Conservation (phyloP, 2,329 filamentous ascomycete species). For the Talaromyces sp. region DNA sequence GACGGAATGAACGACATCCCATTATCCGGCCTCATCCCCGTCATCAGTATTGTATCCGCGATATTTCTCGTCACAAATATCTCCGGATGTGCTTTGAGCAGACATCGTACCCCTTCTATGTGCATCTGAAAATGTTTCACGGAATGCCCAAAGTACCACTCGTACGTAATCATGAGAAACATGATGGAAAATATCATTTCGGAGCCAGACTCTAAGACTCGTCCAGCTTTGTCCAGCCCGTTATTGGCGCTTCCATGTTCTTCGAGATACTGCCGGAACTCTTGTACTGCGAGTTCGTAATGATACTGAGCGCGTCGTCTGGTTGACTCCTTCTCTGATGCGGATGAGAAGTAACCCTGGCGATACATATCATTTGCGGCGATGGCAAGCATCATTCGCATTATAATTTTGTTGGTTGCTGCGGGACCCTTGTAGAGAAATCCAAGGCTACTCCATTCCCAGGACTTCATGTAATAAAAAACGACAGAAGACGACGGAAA, state of each 20-base stretch:
- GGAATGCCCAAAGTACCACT: conserved; percentile 37
- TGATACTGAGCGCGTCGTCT: conserved; percentile 34
- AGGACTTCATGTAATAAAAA: conserved; percentile 37
- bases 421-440: conserved; percentile 38
- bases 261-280: conserved; percentile 34
- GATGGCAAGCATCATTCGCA: conserved; percentile 40
- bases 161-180: conserved; percentile 36
- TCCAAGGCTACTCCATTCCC: conserved; percentile 37
- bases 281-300: conserved; percentile 36
- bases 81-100: conserved; percentile 33
- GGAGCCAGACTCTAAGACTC: conserved; percentile 11
- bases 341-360: conserved; percentile 26
- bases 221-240: background rate
- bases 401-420: conserved; percentile 34
- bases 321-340: conserved; percentile 28
- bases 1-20: conserved; percentile 34
- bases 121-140: conserved; percentile 35
- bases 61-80: conserved; percentile 31
- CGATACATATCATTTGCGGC: conserved; percentile 38
- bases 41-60: conserved; percentile 13
- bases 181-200: conserved; percentile 36
- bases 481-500: conserved; percentile 34
- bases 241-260: conserved; percentile 28
- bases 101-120: conserved; percentile 34
- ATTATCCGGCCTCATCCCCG: conserved; percentile 9